Evolutionary conservation across 352 stramenopile species (phyloP).

Genomic region (Globisporangium heterothallicum): DNA sequence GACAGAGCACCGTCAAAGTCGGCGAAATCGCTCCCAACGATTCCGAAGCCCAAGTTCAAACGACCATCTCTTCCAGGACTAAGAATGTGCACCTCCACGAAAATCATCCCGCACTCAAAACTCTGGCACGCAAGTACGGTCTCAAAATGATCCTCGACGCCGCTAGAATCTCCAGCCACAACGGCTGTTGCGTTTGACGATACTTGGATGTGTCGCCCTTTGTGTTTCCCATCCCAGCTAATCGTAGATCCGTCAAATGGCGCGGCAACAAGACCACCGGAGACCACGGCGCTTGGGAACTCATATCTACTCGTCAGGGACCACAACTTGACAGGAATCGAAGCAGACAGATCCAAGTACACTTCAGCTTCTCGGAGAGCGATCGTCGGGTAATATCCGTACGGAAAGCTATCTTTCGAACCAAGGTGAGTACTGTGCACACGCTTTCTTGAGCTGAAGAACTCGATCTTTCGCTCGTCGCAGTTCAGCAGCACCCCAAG

Average conservation of each 20-base stretch:
- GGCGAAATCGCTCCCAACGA: slow-evolving; percentile 37
- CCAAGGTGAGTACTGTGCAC: slow-evolving; percentile 29
- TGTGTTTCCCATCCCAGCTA: slow-evolving; percentile 55
- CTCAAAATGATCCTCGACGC: slow-evolving; percentile 40
- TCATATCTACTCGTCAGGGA: slow-evolving; percentile 38
- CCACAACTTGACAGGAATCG: slow-evolving; percentile 62
- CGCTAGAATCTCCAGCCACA: slow-evolving; percentile 46
- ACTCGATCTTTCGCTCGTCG: slow-evolving; percentile 56
- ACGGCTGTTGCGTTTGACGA: slow-evolving; percentile 46
- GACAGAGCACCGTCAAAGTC: slow-evolving; percentile 17
- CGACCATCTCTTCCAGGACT: slow-evolving; percentile 38
- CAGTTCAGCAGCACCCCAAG: slow-evolving; percentile 63
- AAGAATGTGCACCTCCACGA: slow-evolving; percentile 54
- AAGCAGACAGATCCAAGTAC: slow-evolving; percentile 52
- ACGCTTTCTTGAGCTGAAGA: slow-evolving; percentile 38
- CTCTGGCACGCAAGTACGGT: slow-evolving; percentile 48
- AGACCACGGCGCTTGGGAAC: slow-evolving; percentile 52
- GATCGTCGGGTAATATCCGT: slow-evolving; percentile 48
- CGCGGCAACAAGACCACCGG: slow-evolving; percentile 52
- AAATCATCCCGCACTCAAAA: slow-evolving; percentile 48
- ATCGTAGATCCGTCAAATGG: slow-evolving; percentile 58
- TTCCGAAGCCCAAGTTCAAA: slow-evolving; percentile 43
- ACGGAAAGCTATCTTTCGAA: slow-evolving; percentile 11
- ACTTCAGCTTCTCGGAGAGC: slow-evolving; percentile 56
- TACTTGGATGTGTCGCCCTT: slow-evolving; percentile 44